Evolutionary conservation across 495 filamentous ascomycete species (phyloP), one percentile per base, ranked within the genome.

Genomic region (Penicillium cinerascens): DNA sequence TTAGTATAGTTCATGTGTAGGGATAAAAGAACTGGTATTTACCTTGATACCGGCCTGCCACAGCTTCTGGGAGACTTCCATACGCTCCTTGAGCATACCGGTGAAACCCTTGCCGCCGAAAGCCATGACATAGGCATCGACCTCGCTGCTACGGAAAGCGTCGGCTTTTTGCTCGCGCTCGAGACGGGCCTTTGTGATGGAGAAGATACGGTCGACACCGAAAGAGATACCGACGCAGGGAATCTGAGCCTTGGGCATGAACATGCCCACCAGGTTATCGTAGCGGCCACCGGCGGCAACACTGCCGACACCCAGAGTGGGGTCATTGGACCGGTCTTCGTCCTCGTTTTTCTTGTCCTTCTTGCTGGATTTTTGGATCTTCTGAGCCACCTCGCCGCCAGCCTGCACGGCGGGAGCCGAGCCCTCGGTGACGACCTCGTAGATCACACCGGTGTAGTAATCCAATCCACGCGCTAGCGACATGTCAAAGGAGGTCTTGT

Each of bases 141-240:
- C 84, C 67, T 96, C 89, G 56, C 84, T 91, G 44, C 70, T 78
- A 43, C 85, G 83, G 37, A 86, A 65, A 13, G 64, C 58, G 21
- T 73, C 69, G 8, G 68, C 55, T 21, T 49, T 66, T 57, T 82
- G 77, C 57, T 87, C 80, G 44, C 78, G 77, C 57, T 80, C 82
- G 66, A 86, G 78, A n/a, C 84, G 80, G 9, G 87, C 84, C 70
- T 92, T 89, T 33, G 82, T 89, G 69, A 97, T 89, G 42, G 87
- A 88, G 73, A 95, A 96, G 60, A 97, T 97, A 45, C 92, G 86
- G 70, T 97, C 92, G 17, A 96, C 88, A 46, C 92, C 92, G 67
- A 97, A 96, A 10, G 90, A 95, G 55, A 97, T 88, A 54, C 92
- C 92, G 6, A 96, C 89, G 64, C 92, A 96, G 22, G 92, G 92